Evolutionary conservation across 2,329 filamentous ascomycete species (phyloP).

Genomic region (Penicillium vulpinum): DNA sequence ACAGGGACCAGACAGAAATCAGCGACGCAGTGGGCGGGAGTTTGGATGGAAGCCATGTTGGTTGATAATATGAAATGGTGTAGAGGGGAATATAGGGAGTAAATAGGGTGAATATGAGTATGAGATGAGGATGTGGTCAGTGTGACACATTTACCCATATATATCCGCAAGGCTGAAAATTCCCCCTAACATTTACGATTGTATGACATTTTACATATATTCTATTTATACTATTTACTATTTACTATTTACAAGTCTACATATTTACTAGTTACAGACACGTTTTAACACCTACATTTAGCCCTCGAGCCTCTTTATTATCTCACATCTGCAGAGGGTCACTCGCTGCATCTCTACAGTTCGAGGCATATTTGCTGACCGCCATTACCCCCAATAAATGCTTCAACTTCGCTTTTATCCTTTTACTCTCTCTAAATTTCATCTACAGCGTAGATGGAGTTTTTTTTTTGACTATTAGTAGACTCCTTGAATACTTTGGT

Average conservation of each 20-base stretch:
- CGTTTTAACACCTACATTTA: too few relatives aligned
- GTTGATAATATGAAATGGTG: background rate
- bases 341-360: background rate
- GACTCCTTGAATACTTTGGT: background rate
- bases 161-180: background rate
- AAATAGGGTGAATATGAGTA: too few relatives aligned
- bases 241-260: too few relatives aligned
- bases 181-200: too few relatives aligned
- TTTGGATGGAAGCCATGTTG: constrained; percentile 44
- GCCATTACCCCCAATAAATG: background rate
- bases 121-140: constrained; percentile 3
- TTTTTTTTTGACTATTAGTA: too few relatives aligned
- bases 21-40: constrained; percentile 74
- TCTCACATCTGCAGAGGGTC: constrained; percentile 1
- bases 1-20: constrained; percentile 92
- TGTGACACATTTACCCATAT: background rate
- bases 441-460: too few relatives aligned
- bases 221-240: too few relatives aligned
- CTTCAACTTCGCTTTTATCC: background rate
- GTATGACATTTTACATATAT: too few relatives aligned
- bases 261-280: background rate
- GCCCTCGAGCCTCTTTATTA: background rate
- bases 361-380: constrained; percentile 1
- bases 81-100: background rate
- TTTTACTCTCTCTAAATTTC: too few relatives aligned